Base-by-base conservation (phyloP, 1,284 basidiomycete species). In the Boletus semigastroideus region DNA sequence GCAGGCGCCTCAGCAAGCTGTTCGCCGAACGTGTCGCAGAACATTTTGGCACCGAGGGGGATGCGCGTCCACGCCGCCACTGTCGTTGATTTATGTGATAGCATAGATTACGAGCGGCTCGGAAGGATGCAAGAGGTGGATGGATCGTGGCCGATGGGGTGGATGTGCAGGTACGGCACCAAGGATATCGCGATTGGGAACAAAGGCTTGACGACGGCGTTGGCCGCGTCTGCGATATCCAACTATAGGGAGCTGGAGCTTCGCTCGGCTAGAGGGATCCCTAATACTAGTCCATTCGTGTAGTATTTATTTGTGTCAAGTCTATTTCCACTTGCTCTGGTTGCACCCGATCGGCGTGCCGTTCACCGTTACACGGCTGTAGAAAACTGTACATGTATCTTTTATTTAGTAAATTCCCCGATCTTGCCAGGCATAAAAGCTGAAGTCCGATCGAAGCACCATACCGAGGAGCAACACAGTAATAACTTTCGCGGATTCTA, bases 141-240 rank as follows among this genome's bases (percentile, higher is more conserved):
- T 14, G 60, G 60, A 2, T 65, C 60, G 3, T 61, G 60, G 60
- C 62, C 48, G 19, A 36, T 46, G 22, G 62, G 60, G 11, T 65
- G 62, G 60, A 41, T 58, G 1, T 61, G 51, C 44, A 65, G 33
- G 48, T 46, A 51, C 7, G 44, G 42, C 1, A 19, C 33, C 2
- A 51, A n/a, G 1, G 44, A 42, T 3, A 37, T 52, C 4, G 17
- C 51, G 38, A 46, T 53, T 1, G 62, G 60, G 37, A 61, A 65
- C n/a, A 43, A 44, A 41, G 63, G 60, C 2, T 9, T 63, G 42
- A 61, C 62, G 40, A 61, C 63, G 25, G 60, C 60, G 8, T 33
- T 65, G 36, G 60, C 61, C 0, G 42, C 61, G 5, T 58, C 48
- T 1, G 58, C 63, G 1, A 51, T 61, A 8, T 48, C 47, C 5